Evolutionary conservation across 1,284 basidiomycete genomes (phyloP).

Genomic region (Stereum hirsutum): DNA sequence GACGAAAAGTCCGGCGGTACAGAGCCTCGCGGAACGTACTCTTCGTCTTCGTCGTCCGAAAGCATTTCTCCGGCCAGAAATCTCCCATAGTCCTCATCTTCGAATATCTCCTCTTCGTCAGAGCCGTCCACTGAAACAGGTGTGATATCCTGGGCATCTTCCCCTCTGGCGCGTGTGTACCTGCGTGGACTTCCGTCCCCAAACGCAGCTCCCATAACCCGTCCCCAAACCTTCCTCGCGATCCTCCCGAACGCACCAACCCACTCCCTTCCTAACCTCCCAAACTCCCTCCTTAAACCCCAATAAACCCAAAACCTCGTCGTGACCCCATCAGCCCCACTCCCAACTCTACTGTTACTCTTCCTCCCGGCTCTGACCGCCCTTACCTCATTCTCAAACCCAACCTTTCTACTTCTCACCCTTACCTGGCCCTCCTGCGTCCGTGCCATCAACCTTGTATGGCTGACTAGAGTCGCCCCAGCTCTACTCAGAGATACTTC

Average conservation of each 20-base stretch:
- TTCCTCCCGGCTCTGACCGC: constrained; percentile 25
- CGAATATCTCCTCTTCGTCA: constrained; percentile 4
- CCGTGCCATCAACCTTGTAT: too few relatives aligned
- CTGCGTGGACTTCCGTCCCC: too few relatives aligned
- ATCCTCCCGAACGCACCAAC: constrained; percentile 34
- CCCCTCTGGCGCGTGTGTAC: background rate
- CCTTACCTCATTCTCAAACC: constrained; percentile 28
- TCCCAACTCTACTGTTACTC: too few relatives aligned
- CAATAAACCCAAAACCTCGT: too few relatives aligned
- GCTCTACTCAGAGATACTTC: constrained; percentile 34
- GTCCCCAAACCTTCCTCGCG: constrained; percentile 24
- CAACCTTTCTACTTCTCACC: constrained; percentile 16
- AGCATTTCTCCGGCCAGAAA: constrained; percentile 58
- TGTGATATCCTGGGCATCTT: constrained; percentile 3
- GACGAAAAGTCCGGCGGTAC: constrained; percentile 5
- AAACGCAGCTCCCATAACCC: constrained; percentile 23
- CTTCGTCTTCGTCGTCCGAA: constrained; percentile 53
- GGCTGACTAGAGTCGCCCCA: constrained; percentile 30
- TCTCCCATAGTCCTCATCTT: constrained; percentile 33
- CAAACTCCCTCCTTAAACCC: too few relatives aligned
- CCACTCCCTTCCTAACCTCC: constrained; percentile 37
- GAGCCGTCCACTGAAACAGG: background rate
- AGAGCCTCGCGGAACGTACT: constrained; percentile 20
- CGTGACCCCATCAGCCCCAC: too few relatives aligned
- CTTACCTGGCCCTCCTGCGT: constrained; percentile 16